Base-by-base conservation (phyloP, 176 grass and related monocot species). In the Cenchrus americanus region DNA sequence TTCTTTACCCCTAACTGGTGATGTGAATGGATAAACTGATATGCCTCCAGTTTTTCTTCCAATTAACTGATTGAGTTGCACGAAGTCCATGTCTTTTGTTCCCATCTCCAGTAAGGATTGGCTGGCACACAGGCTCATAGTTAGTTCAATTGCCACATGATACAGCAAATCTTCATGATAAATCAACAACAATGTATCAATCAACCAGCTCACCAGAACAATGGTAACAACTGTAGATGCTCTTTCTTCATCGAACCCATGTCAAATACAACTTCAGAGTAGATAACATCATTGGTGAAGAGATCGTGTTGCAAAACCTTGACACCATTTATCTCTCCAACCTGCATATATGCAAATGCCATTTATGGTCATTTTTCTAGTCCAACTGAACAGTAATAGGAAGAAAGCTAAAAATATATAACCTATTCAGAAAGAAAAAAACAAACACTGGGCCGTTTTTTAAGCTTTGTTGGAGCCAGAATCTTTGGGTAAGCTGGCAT, bases 51-150 rank as follows among this genome's bases (percentile, higher is more conserved):
- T 96, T 86, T 99, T 98, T 85, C 96, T 96, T 37, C 96, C 96
- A 78, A 99, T 94, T 77, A 99, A 85, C 69, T 99, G 96, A 88
- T 99, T 99, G 84, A 99, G 89, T 84, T 94, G 91, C 77, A 99
- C 96, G 26, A 99, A 99, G 82, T 96, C 96, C 96, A 99, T 99
- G 85, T 99, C 93, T 99, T 99, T 96, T 68, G 93, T 99, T 51
- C 96, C 96, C 96, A 99, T 99, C 87, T 99, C 96, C 62, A 99
- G 89, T 83, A 99, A 91, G 51, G 96, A 96, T 86, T 99, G 96
- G 87, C 96, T 99, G 87, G 51, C 60, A 92, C 19, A 80, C 53
- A 92, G 23, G 42, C 30, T 68, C 57, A 71, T 49, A 40, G 57
- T 81, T 87, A 87, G 78, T 76, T 87, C 26, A 87, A 71, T 74